Conservation (phyloP, 2,329 filamentous ascomycete genomes). For the Hymenoscyphus occultus region DNA sequence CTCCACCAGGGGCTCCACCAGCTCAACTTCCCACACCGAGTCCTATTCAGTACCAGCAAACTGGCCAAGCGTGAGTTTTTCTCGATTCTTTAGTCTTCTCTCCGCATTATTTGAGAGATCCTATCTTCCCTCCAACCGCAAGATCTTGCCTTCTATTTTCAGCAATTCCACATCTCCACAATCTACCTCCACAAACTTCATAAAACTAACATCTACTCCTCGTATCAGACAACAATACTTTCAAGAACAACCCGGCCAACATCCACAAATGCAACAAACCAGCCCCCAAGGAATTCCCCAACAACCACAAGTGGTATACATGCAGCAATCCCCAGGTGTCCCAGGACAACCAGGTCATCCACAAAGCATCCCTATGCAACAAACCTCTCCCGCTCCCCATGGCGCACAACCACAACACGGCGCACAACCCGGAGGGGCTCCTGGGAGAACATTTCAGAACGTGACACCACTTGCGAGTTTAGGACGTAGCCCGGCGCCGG, state of each 20-base stretch:
- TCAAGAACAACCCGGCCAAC: slow-evolving; percentile 7
- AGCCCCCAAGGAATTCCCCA: slow-evolving; percentile 7
- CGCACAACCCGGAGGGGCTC: neutral
- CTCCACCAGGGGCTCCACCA: slow-evolving; percentile 3
- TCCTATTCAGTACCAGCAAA: slow-evolving; percentile 11
- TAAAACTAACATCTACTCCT: neutral
- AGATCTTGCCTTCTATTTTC: neutral
- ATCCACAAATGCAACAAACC: neutral
- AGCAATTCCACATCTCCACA: neutral
- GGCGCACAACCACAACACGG: neutral
- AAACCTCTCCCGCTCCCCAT: neutral
- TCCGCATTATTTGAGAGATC: neutral
- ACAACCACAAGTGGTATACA: slow-evolving; percentile 16
- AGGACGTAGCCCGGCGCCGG: slow-evolving; percentile 16
- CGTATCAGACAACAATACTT: slow-evolving; percentile 13
- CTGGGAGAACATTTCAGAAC: slow-evolving; percentile 15
- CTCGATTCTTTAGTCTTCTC: neutral
- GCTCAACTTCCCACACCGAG: slow-evolving; percentile 7
- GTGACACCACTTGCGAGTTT: slow-evolving; percentile 20
- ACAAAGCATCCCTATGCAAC: slow-evolving; percentile 7
- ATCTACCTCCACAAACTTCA: neutral
- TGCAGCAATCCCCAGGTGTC: slow-evolving; percentile 10
- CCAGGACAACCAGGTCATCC: slow-evolving; percentile 4
- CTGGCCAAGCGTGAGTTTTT: slow-evolving; percentile 8
- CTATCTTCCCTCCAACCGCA: neutral